Conservation (phyloP, 208 protist genomes). For the Wallacemonas rigidus region DNA sequence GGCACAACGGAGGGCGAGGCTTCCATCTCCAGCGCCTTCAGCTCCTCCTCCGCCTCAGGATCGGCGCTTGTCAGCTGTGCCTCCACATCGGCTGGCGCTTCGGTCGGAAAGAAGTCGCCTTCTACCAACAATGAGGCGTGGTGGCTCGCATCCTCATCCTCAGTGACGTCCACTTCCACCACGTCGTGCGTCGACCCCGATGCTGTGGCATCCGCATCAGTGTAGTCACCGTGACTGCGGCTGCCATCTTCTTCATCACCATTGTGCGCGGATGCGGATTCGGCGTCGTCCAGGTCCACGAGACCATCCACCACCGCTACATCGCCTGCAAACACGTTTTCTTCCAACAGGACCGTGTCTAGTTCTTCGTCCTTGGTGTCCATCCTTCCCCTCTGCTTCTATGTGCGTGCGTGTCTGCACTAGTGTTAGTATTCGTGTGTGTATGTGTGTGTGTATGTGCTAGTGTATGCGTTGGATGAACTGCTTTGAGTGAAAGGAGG, state of each 20-base stretch:
- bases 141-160: constrained; percentile 25
- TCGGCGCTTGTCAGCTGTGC: constrained; percentile 2
- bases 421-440: not conserved
- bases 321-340: not conserved
- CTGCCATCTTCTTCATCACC: constrained; percentile 26
- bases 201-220: too few relatives aligned
- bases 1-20: constrained; percentile 11
- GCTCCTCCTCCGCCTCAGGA: constrained; percentile 13
- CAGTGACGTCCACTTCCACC: constrained; percentile 38
- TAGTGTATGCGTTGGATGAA: not conserved
- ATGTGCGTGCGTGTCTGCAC: not conserved
- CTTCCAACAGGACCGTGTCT: not conserved
- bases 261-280: not conserved
- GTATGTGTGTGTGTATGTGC: not conserved
- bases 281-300: not conserved
- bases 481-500: too few relatives aligned
- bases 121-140: constrained; percentile 62
- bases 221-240: too few relatives aligned
- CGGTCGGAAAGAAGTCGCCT: constrained; percentile 67
- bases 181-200: constrained; percentile 24
- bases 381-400: not conserved
- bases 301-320: not conserved
- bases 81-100: constrained; percentile 24
- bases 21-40: constrained; percentile 20
- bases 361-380: not conserved